A percentile compares a stretch with the other conserved stretches of the same genome.
Evolutionary conservation across 805 yeast species (phyloP).

Genomic region (Saccharomycopsis javanensis): DNA sequence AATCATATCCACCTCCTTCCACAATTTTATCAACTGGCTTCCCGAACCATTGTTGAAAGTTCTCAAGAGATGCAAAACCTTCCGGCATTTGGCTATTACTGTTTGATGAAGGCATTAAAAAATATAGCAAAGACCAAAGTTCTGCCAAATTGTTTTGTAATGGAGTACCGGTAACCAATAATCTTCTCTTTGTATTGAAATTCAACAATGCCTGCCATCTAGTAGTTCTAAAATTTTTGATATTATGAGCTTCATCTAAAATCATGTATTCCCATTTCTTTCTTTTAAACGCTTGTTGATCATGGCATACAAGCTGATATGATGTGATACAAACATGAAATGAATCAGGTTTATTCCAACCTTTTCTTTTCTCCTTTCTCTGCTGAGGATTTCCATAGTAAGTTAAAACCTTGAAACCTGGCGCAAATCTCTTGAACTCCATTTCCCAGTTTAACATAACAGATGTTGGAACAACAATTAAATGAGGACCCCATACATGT

Average conservation of each 20-base stretch:
- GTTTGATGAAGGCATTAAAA: constrained; percentile 87
- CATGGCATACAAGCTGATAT: constrained; percentile 95
- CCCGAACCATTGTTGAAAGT: constrained; percentile 98
- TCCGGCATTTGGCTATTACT: constrained; percentile 71
- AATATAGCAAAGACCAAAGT: constrained; percentile 89
- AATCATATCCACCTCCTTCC: constrained; percentile 49
- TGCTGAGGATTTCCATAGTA: constrained; percentile 97
- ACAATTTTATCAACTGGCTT: constrained; percentile 88
- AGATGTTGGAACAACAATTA: constrained; percentile 94
- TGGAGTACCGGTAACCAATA: constrained; percentile 93
- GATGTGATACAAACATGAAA: constrained; percentile 97
- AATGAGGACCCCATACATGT: constrained; percentile 95
- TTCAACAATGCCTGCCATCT: constrained; percentile 95
- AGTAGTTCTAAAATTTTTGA: constrained; percentile 90
- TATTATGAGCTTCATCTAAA: constrained; percentile 95
- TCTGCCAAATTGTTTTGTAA: constrained; percentile 91
- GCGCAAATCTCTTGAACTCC: constrained; percentile 97
- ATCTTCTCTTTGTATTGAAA: constrained; percentile 82
- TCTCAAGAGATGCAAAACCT: constrained; percentile 92
- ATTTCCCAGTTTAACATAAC: constrained; percentile 98
- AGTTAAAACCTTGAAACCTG: constrained; percentile 91
- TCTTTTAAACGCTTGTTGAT: constrained; percentile 85
- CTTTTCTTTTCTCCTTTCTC: constrained; percentile 88
- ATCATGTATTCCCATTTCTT: constrained; percentile 96
- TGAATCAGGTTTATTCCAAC: constrained; percentile 95